These are phyloP conservation scores for Eutypa lata DNA, from an alignment of 2,329 filamentous ascomycete genomes.

Conservation along the genomic window DNA sequence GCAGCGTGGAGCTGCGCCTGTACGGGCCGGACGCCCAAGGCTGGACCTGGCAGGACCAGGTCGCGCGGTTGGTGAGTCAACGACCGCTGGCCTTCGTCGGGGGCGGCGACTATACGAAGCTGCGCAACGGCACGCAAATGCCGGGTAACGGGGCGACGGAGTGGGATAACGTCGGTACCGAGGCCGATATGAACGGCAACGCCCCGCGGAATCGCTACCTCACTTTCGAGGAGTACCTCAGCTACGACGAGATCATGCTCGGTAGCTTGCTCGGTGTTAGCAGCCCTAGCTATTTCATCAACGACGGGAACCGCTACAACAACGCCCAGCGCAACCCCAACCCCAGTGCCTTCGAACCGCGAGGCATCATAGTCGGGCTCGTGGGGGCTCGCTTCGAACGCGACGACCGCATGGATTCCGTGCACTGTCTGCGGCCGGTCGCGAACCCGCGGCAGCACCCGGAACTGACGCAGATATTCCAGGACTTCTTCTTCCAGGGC, in stretches of 20 bases:
- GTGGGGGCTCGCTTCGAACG: constrained; percentile 32
- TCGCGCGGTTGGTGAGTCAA: constrained; percentile 22
- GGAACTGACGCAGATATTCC: constrained; percentile 18
- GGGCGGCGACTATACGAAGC: constrained; percentile 17
- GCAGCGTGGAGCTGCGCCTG: constrained; percentile 14
- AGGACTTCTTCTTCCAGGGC: constrained; percentile 18
- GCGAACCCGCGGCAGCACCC: constrained; percentile 12
- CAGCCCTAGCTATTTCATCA: constrained; percentile 28
- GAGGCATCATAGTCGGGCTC: constrained; percentile 29
- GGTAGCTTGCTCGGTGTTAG: constrained; percentile 28
- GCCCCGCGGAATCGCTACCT: constrained; percentile 8
- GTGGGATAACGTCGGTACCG: constrained; percentile 27
- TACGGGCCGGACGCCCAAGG: constrained; percentile 17
- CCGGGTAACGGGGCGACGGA: constrained; percentile 3
- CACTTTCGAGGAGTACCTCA: constrained; percentile 23
- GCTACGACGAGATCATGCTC: constrained; percentile 34
- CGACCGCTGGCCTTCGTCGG: constrained; percentile 23
- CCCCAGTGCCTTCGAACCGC: constrained; percentile 18
- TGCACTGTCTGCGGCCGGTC: constrained; percentile 7
- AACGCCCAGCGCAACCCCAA: not conserved
- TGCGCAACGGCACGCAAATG: constrained; percentile 12
- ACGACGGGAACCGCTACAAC: constrained; percentile 26
- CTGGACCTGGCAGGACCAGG: constrained; percentile 21
- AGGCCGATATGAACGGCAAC: constrained; percentile 5
- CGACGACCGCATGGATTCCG: constrained; percentile 24